Conservation (phyloP, 805 yeast genomes). For the Metschnikowia matae region DNA sequence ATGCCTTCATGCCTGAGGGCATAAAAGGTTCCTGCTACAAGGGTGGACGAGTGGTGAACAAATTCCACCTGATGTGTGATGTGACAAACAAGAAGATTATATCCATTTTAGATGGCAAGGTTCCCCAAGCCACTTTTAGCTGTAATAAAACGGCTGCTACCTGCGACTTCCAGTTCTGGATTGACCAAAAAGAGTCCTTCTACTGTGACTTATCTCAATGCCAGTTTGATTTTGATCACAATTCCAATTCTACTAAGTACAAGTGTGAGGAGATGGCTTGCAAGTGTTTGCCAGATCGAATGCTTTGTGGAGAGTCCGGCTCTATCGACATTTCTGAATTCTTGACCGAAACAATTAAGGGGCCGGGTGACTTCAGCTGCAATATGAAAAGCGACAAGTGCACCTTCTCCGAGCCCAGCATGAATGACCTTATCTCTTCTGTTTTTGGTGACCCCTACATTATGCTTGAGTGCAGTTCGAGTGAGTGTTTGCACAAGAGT, state of each 20-base stretch:
- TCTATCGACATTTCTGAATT: slow-evolving; percentile 94
- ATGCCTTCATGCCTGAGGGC: slow-evolving; percentile 82
- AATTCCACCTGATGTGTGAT: slow-evolving; percentile 86
- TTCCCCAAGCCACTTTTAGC: slow-evolving; percentile 89
- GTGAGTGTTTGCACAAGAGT: slow-evolving; percentile 89
- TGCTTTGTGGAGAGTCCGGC: slow-evolving; percentile 92
- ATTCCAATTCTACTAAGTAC: slow-evolving; percentile 66
- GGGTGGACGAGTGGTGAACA: slow-evolving; percentile 76
- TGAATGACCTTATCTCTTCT: slow-evolving; percentile 85
- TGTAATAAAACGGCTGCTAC: slow-evolving; percentile 63
- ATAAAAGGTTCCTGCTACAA: slow-evolving; percentile 84
- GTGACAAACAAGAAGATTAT: slow-evolving; percentile 88
- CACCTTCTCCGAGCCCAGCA: slow-evolving; percentile 87
- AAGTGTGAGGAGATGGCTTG: slow-evolving; percentile 77
- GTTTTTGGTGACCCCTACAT: slow-evolving; percentile 96
- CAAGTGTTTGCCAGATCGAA: slow-evolving; percentile 84
- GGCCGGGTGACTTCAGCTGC: slow-evolving; percentile 92
- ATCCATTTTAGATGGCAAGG: slow-evolving; percentile 70
- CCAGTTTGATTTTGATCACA: slow-evolving; percentile 59
- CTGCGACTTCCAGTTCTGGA: slow-evolving; percentile 96
- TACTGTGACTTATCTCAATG: slow-evolving; percentile 82
- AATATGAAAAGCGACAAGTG: slow-evolving; percentile 61
- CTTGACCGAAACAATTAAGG: slow-evolving; percentile 79
- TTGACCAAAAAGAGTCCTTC: slow-evolving; percentile 83
- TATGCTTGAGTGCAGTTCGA: slow-evolving; percentile 72